Base-by-base conservation (phyloP, 768 basidiomycete species). In the Podaxis sp. region DNA sequence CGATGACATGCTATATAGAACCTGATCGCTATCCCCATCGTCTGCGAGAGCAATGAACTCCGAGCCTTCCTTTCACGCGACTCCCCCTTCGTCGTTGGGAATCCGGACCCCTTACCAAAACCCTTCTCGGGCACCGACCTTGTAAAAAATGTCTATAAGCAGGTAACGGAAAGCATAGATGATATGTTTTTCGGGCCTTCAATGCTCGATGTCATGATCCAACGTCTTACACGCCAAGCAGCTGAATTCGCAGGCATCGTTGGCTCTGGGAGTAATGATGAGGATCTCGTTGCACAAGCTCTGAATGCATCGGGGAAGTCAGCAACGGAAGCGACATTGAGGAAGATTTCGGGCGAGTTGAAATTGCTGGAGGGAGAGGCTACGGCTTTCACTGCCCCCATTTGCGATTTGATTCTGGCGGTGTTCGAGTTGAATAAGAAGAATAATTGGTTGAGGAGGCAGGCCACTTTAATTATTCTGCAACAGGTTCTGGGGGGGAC, bases 171-270 rank as follows among this genome's bases (percentile, higher is more conserved):
- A 65, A 95, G 94, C 72, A 89, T 98, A 68, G 97, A 99, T 73
- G 97, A 98, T 73, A 93, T 97, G 84, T 89, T 96, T 75, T 94
- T 96, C 66, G 95, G 93, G 2, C 96, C 92, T 2, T 95, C 94
- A 0, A 95, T 97, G 93, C 76, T 98, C 49, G 95, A 98, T 71
- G 90, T 96, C 50, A 91, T 96, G 83, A 93, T 96, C 47, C 90
- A 93, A 68, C 87, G 94, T 2, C 84, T 98, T 17, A 93, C 90
- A 0, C 85, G 88, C 33, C 95, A 98, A 74, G 94, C 92, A 0
- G 92, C 92, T 9, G 93, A 95, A 69, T 87, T 95, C 63, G 89
- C 88, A 2, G 94, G 93, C 1, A 86, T 94, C 58, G 88, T 85
- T 12, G 92, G 90, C 8, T 86, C 87, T 2, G 89, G 85, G 0